Evolutionary conservation across 805 yeast species (phyloP).

Genomic region (Myxozyma geophila): DNA sequence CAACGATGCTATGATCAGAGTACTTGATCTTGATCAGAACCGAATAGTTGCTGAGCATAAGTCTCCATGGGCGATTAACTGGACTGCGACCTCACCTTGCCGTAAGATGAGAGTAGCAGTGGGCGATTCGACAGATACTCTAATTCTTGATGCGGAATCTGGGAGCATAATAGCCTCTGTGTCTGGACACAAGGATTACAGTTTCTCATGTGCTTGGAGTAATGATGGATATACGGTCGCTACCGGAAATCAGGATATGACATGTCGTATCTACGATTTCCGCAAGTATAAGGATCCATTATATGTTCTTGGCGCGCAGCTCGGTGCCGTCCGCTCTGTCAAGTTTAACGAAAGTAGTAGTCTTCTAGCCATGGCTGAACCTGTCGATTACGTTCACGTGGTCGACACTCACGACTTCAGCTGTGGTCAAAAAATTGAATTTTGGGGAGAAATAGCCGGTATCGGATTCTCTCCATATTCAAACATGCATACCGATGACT

Average conservation of each 20-base stretch:
- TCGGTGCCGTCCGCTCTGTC: slow-evolving; percentile 59
- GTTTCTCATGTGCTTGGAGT: slow-evolving; percentile 66
- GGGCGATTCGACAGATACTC: slow-evolving; percentile 55
- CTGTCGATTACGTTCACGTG: slow-evolving; percentile 61
- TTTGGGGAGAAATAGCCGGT: slow-evolving; percentile 65
- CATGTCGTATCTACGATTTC: slow-evolving; percentile 53
- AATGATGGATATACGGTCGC: slow-evolving; percentile 51
- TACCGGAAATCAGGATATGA: slow-evolving; percentile 66
- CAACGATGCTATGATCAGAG: slow-evolving; percentile 54
- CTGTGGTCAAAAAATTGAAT: slow-evolving; percentile 54
- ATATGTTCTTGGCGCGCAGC: slow-evolving; percentile 46
- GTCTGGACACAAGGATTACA: slow-evolving; percentile 58
- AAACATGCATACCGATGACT: slow-evolving; percentile 11
- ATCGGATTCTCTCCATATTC: slow-evolving; percentile 47
- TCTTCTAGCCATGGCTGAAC: slow-evolving; percentile 60
- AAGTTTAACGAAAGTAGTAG: slow-evolving; percentile 55
- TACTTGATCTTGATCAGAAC: slow-evolving; percentile 47
- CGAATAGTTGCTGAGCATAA: slow-evolving; percentile 30
- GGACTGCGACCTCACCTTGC: slow-evolving; percentile 53
- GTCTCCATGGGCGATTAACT: slow-evolving; percentile 58
- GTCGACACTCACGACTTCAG: slow-evolving; percentile 44
- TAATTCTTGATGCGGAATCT: slow-evolving; percentile 53
- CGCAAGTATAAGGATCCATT: slow-evolving; percentile 43
- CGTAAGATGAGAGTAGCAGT: slow-evolving; percentile 52
- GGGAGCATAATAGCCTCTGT: slow-evolving; percentile 38